Percentiles rank a stretch among this genome's conserved stretches.
phyloP scores from a whole-genome alignment of 805 yeast species.

The Hanseniaspora guilliermondii region DNA sequence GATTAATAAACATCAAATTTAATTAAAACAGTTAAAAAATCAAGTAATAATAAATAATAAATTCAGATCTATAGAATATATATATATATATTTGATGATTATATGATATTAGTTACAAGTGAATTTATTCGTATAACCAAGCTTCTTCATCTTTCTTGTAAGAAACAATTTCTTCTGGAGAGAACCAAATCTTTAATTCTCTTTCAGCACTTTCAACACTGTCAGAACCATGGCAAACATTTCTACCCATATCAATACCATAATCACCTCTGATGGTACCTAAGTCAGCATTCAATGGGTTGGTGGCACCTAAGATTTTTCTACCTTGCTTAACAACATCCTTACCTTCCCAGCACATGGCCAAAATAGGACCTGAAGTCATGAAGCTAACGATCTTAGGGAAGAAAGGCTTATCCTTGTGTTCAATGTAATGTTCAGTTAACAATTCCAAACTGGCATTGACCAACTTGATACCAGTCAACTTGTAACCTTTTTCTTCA shows the following conservation, averaged over 20 bases:
- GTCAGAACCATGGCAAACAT: slow-evolving; percentile 98
- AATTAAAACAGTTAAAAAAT: no score
- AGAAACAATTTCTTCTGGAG: slow-evolving; percentile 85
- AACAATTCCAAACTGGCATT: slow-evolving; percentile 76
- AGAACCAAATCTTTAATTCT: slow-evolving; percentile 97
- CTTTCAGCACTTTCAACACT: slow-evolving; percentile 94
- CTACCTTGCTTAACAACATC: slow-evolving; percentile 99
- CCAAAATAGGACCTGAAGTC: slow-evolving; percentile 96
- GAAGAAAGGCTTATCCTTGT: slow-evolving; percentile 93
- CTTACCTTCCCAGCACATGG: slow-evolving; percentile 99
- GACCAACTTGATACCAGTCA: slow-evolving; percentile 87
- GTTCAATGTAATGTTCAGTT: slow-evolving; percentile 90
- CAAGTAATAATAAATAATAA: neutral
- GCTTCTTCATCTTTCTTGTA: slow-evolving; percentile 75
- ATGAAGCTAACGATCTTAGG: slow-evolving; percentile 91
- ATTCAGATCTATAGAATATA: neutral
- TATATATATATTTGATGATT: no score
- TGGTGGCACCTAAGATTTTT: slow-evolving; percentile 95
- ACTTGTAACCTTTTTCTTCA: slow-evolving; percentile 94
- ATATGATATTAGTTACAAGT: no score
- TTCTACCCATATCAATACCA: slow-evolving; percentile 98
- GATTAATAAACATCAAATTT: no score
- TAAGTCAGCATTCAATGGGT: slow-evolving; percentile 93
- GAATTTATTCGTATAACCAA: slow-evolving; percentile 87
- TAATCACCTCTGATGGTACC: slow-evolving; percentile 99